A percentile compares a stretch with the other conserved stretches of the same genome.
These are phyloP conservation scores for Isoetes engelmannii DNA, from an alignment of 83 land plant species.

Conservation along the genomic window DNA sequence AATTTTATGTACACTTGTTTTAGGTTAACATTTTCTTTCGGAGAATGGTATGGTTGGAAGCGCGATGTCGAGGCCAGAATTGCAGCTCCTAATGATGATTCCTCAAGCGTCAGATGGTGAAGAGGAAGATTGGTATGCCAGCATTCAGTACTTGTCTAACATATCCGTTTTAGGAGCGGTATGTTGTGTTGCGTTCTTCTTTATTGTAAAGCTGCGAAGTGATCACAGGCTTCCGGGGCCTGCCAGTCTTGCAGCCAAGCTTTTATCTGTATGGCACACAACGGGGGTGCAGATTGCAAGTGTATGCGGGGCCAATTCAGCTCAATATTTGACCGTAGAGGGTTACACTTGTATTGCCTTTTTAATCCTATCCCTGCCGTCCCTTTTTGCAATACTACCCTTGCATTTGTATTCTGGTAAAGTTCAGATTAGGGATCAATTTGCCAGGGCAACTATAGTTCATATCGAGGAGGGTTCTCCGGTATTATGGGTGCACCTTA, in stretches of 20 bases:
- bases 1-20: too few relatives aligned
- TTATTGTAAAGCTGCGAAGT: conserved; percentile 70
- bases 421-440: conserved; percentile 51
- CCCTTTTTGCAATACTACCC: conserved; percentile 48
- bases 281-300: conserved; percentile 65
- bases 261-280: conserved; percentile 75
- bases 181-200: conserved; percentile 61
- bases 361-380: conserved; percentile 30
- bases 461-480: conserved; percentile 54
- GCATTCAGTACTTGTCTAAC: conserved; percentile 73
- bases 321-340: conserved; percentile 71
- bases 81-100: too few relatives aligned
- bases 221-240: conserved; percentile 79
- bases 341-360: conserved; percentile 55
- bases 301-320: conserved; percentile 85
- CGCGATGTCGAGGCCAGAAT: too few relatives aligned
- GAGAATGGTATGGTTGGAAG: too few relatives aligned
- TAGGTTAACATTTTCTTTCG: too few relatives aligned
- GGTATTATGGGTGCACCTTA: conserved; percentile 57
- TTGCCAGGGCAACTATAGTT: conserved; percentile 62
- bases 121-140: conserved; percentile 62
- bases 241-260: conserved; percentile 50
- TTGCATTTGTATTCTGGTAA: conserved; percentile 53
- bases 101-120: background rate
- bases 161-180: conserved; percentile 64